Conservation (phyloP, 2,329 filamentous ascomycete species). For the Dothistroma septosporum region DNA sequence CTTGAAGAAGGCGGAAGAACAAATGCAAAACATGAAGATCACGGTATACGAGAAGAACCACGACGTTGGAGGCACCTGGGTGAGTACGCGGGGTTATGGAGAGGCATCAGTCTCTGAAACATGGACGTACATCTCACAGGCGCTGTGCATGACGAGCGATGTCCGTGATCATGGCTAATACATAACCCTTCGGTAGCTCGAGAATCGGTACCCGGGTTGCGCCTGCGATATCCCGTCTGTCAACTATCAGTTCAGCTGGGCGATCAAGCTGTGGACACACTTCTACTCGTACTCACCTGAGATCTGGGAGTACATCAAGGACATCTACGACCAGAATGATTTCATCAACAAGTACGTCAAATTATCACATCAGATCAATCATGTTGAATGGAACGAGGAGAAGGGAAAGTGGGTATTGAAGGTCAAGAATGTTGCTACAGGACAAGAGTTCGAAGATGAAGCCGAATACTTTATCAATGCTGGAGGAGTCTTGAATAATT, state of each 20-base stretch:
- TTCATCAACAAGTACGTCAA: slow-evolving; percentile 47
- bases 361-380: slow-evolving; percentile 43
- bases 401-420: slow-evolving; percentile 40
- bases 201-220: slow-evolving; percentile 36
- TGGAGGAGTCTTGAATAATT: slow-evolving; percentile 43
- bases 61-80: slow-evolving; percentile 37
- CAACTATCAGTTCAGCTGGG: slow-evolving; percentile 51
- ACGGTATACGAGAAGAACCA: slow-evolving; percentile 38
- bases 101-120: no score
- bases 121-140: no score
- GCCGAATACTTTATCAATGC: slow-evolving; percentile 44
- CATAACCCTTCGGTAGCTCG: no score
- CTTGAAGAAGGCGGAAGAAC: slow-evolving; percentile 42
- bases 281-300: slow-evolving; percentile 48
- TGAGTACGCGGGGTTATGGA: no score
- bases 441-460: slow-evolving; percentile 32
- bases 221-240: slow-evolving; percentile 47
- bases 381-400: slow-evolving; percentile 43
- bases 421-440: slow-evolving; percentile 35
- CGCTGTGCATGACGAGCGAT: no score
- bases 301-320: slow-evolving; percentile 49
- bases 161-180: background rate
- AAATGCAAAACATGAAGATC: slow-evolving; percentile 40
- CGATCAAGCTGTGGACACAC: slow-evolving; percentile 47
- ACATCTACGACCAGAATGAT: slow-evolving; percentile 42